Base-by-base conservation (phyloP, 2,329 filamentous ascomycete species). In the Botrytis elliptica region DNA sequence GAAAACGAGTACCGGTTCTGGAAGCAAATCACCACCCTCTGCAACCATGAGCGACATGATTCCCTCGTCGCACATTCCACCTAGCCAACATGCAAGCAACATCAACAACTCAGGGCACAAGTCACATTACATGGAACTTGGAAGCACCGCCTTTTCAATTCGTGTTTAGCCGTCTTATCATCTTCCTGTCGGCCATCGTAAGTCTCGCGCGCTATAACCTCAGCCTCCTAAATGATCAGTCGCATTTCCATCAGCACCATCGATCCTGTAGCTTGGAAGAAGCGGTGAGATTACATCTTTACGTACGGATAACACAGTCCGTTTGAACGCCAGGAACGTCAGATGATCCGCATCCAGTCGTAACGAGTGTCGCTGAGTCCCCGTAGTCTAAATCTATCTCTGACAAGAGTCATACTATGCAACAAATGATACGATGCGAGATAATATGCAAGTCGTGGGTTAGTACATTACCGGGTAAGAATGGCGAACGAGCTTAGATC, bases 331-430 rank as follows among this genome's bases (percentile, higher is more conserved):
- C 36, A 57, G 38, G 38, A 42, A 57, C 38, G 36, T 69, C 66
- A 69, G 49, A 57, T 69, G 66, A 57, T 44, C 66, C 66, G 66
- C 66, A 69, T 57, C 49, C 49, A 42, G 66, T 69, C 66, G 38
- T 18, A 69, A 42, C 18, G 44, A 57, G 25, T 29, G 40, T 57
- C n/a, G 2, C 10, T n/a, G 20, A 20, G 66, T 42, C 49, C 66
- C 66, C 66, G 46, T 55, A 52, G 65, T 57, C 62, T 65, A 64
- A 44, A 63, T 22, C 40, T 64, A 33, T 46, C 62, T 65, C 16
- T 33, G 33, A 46, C 40, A 57, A 57, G 52, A 57, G 52, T 57
- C 40, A 44, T n/a, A 38, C 38, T 38, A 62, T 62, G 59, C 59
- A 62, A 57, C 59, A 62, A 57, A 62, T 62, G 59, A 40, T 62